Evolutionary conservation across 2,329 filamentous ascomycete genomes (phyloP), one percentile per base, ranked within the genome.

Genomic region (Ophiostoma ulmi): DNA sequence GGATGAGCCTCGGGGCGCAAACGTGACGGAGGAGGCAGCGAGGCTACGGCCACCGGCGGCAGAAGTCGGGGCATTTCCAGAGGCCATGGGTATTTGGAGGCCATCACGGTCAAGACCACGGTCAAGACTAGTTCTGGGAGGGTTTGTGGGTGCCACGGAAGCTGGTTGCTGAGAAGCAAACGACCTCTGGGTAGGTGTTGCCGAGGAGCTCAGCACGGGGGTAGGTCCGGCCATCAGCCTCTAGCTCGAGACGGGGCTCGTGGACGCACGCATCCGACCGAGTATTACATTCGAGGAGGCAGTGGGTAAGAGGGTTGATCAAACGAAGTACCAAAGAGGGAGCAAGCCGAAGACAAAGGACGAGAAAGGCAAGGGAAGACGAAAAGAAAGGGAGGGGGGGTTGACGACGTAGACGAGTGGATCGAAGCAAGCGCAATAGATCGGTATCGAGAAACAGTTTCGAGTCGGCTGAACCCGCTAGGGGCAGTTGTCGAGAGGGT

Each of bases 1-100:
- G 67, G 91, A 92, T 73, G 88, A 85, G 69, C 86, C 87, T 69
- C 91, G 87, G 22, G 89, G 86, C 67, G 85, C 87, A 78, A 88
- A 91, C 70, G 87, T 89, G 75, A 88, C 84, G 77, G 79, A 81
- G 2, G 86, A 86, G 41, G 83, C 81, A 38, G 85, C 83, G 20
- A 85, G 75, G 73, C 83, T 85, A 72, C 86, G 83, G 68, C 71
- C 22, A 17, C 66, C 70, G 44, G 63, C 58, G 39, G 75, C 73
- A 10, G 70, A 64, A 0, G 69, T 61, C 8, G 67, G 77, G 73
- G 81, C 82, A 78, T 83, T 84, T 73, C 80, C 75, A 35, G 78
- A 72, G 75, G 76, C 73, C 7, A 78, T 73, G 1, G 80, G 78
- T 26, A 82, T 84, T 74, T 87, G 86, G 55, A 88, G 82, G 72